Base-by-base conservation (phyloP, 129 eudicot genomes). In the Helianthus tuberosus region DNA sequence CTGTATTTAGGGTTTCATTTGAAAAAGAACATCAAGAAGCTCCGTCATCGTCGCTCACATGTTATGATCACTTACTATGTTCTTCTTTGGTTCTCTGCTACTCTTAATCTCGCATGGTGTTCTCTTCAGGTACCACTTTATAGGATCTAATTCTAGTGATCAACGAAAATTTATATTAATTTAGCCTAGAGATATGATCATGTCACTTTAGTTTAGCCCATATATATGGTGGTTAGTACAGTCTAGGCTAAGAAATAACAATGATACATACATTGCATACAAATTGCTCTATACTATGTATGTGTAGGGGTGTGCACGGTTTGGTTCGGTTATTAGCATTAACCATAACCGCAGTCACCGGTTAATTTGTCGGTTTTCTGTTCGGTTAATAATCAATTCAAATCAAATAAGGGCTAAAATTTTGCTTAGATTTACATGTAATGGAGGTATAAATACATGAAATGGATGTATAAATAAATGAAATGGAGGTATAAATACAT, bases 21-120 rank as follows among this genome's bases (percentile, higher is more conserved):
- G 5, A 83, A 73, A 55, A 79, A 84, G 82, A 90, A 85, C 61
- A 50, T 87, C 8, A 83, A 68, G 77, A 90, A 85, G 84, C 93
- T 90, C 25, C 78, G 84, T 46, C 80, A 77, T 71, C 82, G 89
- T 6, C 79, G 88, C 13, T 85, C 91, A 55, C 82, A 75, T 64
- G 88, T 90, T 17, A 90, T 87, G 91, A 83, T 85, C 64, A 83
- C 91, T 62, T 90, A 87, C 79, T 90, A 87, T 74, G 71, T 75
- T 12, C 91, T 90, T 49, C 87, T 90, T 12, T 90, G 96, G 91
- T 29, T 83, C 70, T 73, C 89, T 6, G 85, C 85, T 38, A 72
- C 83, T 49, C 89, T 90, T 70, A 87, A 90, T 75, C 81, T 90
- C 23, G 77, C 87, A 20, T 90, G 96, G 96, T 81, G 84, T 47